Evolutionary conservation across 192 early-diverging fungal species (phyloP).

Genomic region (Spinellus fusiger): DNA sequence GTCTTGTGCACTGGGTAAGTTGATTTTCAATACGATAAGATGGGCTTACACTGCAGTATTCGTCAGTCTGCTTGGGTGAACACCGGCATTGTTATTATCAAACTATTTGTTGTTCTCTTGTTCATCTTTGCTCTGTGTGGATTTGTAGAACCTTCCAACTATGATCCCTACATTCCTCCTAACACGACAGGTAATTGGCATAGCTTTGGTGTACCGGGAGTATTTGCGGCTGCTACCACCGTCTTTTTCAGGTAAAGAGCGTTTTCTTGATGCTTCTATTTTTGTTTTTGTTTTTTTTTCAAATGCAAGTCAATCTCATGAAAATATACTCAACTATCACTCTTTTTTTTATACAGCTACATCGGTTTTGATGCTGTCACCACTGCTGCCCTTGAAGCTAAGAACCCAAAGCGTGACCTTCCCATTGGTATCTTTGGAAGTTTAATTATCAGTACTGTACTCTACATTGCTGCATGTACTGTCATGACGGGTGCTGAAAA

Average conservation of each 20-base stretch:
- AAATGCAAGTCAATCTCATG: background rate
- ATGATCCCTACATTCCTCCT: slow-evolving; percentile 70
- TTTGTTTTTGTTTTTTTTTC: background rate
- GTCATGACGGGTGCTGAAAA: slow-evolving; percentile 71
- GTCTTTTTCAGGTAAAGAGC: slow-evolving; percentile 54
- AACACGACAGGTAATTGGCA: slow-evolving; percentile 33
- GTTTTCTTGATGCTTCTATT: background rate
- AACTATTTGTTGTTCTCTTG: slow-evolving; percentile 64
- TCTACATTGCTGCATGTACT: slow-evolving; percentile 66
- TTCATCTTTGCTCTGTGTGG: slow-evolving; percentile 75
- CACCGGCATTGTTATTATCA: slow-evolving; percentile 62
- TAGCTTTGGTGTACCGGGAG: slow-evolving; percentile 62
- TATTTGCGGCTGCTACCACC: slow-evolving; percentile 64
- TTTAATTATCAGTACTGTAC: slow-evolving; percentile 64
- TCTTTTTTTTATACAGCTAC: slow-evolving; percentile 53
- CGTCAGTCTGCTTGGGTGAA: slow-evolving; percentile 69
- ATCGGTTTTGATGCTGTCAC: slow-evolving; percentile 88
- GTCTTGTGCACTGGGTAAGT: slow-evolving; percentile 59
- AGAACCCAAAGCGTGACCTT: slow-evolving; percentile 71
- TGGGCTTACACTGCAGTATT: slow-evolving; percentile 39
- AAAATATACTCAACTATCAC: background rate
- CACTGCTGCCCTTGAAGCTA: slow-evolving; percentile 79
- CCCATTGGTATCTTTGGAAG: slow-evolving; percentile 85
- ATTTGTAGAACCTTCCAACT: slow-evolving; percentile 67
- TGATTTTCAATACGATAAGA: no score